Base-by-base conservation (phyloP, 2,329 filamentous ascomycete genomes). In the Aureobasidium sp. region DNA sequence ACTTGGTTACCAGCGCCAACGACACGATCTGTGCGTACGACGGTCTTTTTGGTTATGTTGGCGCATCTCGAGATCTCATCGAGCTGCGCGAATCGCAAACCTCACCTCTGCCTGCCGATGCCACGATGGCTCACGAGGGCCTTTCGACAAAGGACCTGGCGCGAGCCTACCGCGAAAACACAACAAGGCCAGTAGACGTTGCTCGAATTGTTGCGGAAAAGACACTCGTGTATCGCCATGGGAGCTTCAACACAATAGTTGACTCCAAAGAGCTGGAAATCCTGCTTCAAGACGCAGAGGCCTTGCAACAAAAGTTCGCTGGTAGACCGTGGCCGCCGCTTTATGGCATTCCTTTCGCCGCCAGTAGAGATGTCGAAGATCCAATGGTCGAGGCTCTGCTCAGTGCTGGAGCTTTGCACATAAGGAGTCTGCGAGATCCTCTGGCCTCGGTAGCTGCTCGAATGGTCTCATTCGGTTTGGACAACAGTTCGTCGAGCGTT, bases 331-430 rank as follows among this genome's bases (percentile, higher is more conserved):
- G 77, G n/a, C 75, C 79, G 36, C 80, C 81, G 4, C 74, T 85
- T 0, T 85, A 78, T 65, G 82, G 82, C 31, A 70, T 84, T 1
- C 82, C 82, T 0, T 85, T 85, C 65, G 79, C 78, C 1, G 74
- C 84, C n/a, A 56, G 84, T 84, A 67, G 82, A 85, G 68, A 80
- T 15, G 12, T 6, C 15, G n/a, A 42, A 1, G 15, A 47, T 27
- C 1, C 14, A 36, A 27, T 7, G 15, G 17, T 49, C 5, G 15
- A 49, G 9, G 27, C 27, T n/a, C n/a, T 49, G 7, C 5, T 52
- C 12, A 17, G 22, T 39, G 31, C 34, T 52, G 49, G 49, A 14
- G 49, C 49, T 5, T 34, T 51, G 8, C 14, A 36, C 5, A 29
- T 36, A 15, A 29, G 29, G 9, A 22, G 29, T 22, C n/a, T 11